phyloP scores from a whole-genome alignment of 768 basidiomycete species.

The Mycena pura region DNA sequence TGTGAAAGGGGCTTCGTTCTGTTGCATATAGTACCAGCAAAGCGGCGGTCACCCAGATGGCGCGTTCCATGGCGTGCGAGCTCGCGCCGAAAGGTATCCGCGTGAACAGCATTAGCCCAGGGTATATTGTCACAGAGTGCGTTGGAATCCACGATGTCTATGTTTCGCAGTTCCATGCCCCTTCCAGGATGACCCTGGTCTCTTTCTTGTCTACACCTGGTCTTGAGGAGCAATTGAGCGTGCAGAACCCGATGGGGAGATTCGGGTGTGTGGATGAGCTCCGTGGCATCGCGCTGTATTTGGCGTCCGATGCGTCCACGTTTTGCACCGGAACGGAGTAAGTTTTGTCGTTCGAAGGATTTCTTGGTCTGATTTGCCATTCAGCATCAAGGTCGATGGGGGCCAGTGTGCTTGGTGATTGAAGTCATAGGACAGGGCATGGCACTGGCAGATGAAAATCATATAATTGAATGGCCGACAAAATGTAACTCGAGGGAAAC shows the following conservation, averaged over 20 bases:
- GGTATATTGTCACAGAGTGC: constrained; percentile 71
- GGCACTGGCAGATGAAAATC: background rate
- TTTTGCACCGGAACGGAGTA: constrained; percentile 63
- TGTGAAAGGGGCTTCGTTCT: constrained; percentile 46
- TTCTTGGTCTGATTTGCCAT: background rate
- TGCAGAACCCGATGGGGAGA: constrained; percentile 66
- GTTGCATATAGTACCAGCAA: constrained; percentile 77
- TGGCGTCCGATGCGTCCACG: constrained; percentile 70
- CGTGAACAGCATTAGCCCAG: constrained; percentile 76
- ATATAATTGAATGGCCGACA: too few species aligned
- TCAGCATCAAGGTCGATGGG: background rate
- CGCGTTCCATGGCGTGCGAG: constrained; percentile 78
- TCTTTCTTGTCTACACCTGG: constrained; percentile 62
- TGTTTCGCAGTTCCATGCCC: background rate
- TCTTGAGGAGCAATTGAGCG: constrained; percentile 60
- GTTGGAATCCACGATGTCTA: background rate
- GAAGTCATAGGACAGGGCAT: background rate
- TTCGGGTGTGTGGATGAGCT: constrained; percentile 72
- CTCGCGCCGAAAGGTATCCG: constrained; percentile 67
- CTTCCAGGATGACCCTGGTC: constrained; percentile 63
- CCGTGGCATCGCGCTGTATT: constrained; percentile 68
- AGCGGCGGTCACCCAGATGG: constrained; percentile 78
- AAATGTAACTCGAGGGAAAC: too few species aligned
- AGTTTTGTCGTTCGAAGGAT: background rate
- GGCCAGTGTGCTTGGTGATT: constrained; percentile 22